phyloP scores from a whole-genome alignment of 176 grass and related monocot species.

The Zea mays region DNA sequence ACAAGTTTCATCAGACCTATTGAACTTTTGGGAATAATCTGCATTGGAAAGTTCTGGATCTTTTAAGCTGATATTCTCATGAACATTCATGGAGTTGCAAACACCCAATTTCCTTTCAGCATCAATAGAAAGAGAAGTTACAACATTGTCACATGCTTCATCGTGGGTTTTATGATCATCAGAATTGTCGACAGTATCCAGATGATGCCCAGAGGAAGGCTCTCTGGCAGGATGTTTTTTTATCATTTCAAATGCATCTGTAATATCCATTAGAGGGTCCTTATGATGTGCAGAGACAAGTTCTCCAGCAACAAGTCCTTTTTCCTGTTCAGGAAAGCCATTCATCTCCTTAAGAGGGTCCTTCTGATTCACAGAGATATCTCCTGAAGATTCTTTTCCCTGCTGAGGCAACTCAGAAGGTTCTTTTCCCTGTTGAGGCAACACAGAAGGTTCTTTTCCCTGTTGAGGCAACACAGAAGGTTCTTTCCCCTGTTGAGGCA shows the following conservation, averaged over 20 bases:
- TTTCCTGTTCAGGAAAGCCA: conserved; percentile 34
- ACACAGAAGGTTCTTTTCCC: neutral
- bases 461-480: neutral
- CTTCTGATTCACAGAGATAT: conserved; percentile 2
- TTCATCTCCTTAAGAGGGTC: neutral
- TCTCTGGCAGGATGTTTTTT: conserved; percentile 21
- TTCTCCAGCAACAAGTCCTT: conserved; percentile 34
- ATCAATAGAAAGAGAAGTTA: conserved; percentile 26
- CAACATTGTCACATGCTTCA: conserved; percentile 35
- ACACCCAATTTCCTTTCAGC: conserved; percentile 27
- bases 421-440: neutral
- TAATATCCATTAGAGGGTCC: conserved; percentile 5
- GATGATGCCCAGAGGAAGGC: conserved; percentile 17
- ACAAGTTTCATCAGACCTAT: conserved; percentile 34
- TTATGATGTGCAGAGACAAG: conserved; percentile 23
- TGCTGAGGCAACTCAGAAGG: neutral
- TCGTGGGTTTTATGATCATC: conserved; percentile 39
- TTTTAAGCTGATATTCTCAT: conserved; percentile 37
- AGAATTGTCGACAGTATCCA: conserved; percentile 24
- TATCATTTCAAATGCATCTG: conserved; percentile 31
- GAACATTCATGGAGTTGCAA: conserved; percentile 23
- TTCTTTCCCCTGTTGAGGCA: conserved; percentile 26
- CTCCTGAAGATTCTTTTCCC: conserved; percentile 9
- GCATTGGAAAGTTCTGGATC: conserved; percentile 21
- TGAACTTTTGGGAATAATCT: conserved; percentile 35